Evolutionary conservation across 176 grass and related monocot species (phyloP).

Genomic region (Cocos nucifera): DNA sequence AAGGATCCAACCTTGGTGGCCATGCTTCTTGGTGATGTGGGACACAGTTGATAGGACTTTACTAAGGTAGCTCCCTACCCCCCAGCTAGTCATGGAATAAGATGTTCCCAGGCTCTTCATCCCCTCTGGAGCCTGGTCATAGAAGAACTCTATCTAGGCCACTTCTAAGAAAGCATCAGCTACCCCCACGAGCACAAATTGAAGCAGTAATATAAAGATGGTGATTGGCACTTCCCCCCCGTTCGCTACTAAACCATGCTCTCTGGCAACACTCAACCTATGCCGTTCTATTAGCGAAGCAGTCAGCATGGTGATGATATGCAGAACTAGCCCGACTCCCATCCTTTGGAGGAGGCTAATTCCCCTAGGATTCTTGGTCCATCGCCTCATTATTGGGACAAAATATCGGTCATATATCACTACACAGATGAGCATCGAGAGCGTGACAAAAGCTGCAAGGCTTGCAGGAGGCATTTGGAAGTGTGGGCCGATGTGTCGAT

Average conservation of each 20-base stretch:
- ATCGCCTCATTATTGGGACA: constrained; percentile 23
- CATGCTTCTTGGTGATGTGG: constrained; percentile 12
- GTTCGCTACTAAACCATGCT: constrained; percentile 8
- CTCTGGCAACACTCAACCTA: constrained; percentile 22
- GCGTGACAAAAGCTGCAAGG: constrained; percentile 34
- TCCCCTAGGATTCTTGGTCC: constrained; percentile 42
- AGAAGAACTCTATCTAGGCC: constrained; percentile 35
- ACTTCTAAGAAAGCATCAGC: constrained; percentile 37
- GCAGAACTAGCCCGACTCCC: constrained; percentile 25
- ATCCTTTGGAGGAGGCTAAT: constrained; percentile 42
- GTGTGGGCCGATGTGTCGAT: constrained; percentile 26
- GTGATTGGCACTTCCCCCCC: constrained; percentile 22
- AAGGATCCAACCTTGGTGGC: constrained; percentile 32
- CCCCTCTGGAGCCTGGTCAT: constrained; percentile 38
- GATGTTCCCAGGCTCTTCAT: constrained; percentile 72
- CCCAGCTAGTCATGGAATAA: constrained; percentile 36
- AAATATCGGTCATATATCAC: constrained; percentile 34
- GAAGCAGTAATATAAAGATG: constrained; percentile 51
- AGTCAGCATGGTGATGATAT: constrained; percentile 30
- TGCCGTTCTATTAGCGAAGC: constrained; percentile 31
- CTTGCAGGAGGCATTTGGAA: constrained; percentile 55
- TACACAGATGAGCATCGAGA: constrained; percentile 34
- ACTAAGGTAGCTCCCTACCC: constrained; percentile 40
- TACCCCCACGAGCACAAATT: constrained; percentile 42
- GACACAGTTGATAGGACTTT: constrained; percentile 33